phyloP scores from a whole-genome alignment of 176 grass and related monocot genomes.

The Aegilops bicornis region DNA sequence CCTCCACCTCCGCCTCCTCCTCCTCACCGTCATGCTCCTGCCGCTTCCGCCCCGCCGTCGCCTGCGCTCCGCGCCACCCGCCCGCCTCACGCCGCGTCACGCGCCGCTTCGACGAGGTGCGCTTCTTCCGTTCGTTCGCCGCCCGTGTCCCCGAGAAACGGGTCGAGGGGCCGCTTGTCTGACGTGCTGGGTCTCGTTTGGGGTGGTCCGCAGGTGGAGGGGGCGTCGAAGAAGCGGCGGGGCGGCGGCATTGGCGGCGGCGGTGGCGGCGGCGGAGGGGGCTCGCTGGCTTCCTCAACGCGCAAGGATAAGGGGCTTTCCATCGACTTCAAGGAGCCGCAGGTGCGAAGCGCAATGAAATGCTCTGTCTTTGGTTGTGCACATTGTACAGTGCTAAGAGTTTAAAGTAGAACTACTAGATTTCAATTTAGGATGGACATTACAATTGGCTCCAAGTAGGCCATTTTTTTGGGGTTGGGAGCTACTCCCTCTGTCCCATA shows the following conservation, averaged over 20 bases:
- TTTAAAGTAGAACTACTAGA: not conserved
- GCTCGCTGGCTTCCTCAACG: conserved; percentile 36
- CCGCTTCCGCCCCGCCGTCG: conserved; percentile 46
- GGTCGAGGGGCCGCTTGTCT: not conserved
- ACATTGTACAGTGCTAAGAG: not conserved
- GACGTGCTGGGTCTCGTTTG: not conserved
- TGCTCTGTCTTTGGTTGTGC: not conserved
- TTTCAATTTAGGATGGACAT: not conserved
- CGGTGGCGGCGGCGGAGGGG: conserved; percentile 26
- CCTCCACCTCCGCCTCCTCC: conserved; percentile 24
- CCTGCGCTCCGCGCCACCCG: conserved; percentile 38
- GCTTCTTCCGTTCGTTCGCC: not conserved
- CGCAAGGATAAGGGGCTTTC: conserved; percentile 45
- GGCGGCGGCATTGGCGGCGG: conserved; percentile 28
- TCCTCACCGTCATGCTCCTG: conserved; percentile 39
- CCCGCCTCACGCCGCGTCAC: conserved; percentile 17
- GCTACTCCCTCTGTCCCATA: not conserved
- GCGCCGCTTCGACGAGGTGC: conserved; percentile 49
- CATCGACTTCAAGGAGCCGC: conserved; percentile 60
- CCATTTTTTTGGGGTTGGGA: not conserved
- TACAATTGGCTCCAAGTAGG: not conserved
- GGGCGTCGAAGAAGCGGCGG: conserved; percentile 59
- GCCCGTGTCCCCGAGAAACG: not conserved
- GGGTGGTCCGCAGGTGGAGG: conserved; percentile 37
- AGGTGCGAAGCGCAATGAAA: conserved; percentile 15